These are phyloP conservation scores for Capsicum rhomboideum DNA, from an alignment of 257 asterid species.

Conservation along the genomic window DNA sequence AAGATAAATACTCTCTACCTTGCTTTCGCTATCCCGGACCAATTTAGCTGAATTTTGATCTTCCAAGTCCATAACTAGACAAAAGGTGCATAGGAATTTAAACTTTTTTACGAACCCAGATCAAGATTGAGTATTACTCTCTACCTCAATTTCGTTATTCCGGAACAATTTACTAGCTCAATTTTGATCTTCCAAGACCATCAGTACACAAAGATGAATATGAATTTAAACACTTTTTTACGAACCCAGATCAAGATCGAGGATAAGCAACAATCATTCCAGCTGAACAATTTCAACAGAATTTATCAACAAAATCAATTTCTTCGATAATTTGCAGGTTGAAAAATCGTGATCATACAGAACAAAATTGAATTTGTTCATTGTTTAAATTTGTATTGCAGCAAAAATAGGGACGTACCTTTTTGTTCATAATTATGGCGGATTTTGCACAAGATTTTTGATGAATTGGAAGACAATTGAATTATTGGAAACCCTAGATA, in stretches of 20 bases:
- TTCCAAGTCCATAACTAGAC: constrained; percentile 36
- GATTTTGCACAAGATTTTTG: background rate
- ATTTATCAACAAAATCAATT: background rate
- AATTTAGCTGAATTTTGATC: too few relatives aligned
- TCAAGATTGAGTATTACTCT: too few relatives aligned
- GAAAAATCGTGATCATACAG: background rate
- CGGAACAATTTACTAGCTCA: too few relatives aligned
- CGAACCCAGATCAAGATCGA: constrained; percentile 36
- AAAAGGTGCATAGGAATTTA: background rate
- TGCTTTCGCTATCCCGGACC: too few relatives aligned
- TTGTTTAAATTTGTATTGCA: background rate
- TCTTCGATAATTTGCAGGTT: background rate
- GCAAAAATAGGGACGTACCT: constrained; percentile 18
- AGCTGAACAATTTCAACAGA: constrained; percentile 15
- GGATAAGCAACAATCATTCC: constrained; percentile 51
- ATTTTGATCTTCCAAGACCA: constrained; percentile 31
- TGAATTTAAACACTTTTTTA: background rate
- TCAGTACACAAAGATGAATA: background rate
- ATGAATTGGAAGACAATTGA: constrained; percentile 5
- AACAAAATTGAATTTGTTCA: background rate
- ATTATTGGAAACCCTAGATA: constrained; percentile 16
- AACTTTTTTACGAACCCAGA: background rate
- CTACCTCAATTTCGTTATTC: too few relatives aligned
- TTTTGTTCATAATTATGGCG: constrained; percentile 11
- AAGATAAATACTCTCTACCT: too few relatives aligned